Evolutionary conservation across 495 filamentous ascomycete species (phyloP).

Genomic region (Delitschia confertaspora): DNA sequence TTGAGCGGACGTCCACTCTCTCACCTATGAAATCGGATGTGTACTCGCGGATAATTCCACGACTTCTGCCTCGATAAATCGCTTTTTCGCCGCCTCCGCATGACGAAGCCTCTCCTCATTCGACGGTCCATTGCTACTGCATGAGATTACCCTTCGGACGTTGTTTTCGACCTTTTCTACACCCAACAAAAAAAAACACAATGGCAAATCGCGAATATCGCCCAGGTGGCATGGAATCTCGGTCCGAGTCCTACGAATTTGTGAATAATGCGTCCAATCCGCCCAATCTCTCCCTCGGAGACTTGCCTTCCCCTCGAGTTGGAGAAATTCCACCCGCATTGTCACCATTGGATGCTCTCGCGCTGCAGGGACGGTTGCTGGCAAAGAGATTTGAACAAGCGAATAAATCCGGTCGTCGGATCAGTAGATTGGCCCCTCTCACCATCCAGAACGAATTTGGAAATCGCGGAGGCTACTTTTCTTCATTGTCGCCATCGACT

Average conservation of each 20-base stretch:
- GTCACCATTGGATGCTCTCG: constrained; percentile 91
- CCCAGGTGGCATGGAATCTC: constrained; percentile 24
- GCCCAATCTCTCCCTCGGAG: constrained; percentile 18
- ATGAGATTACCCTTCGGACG: constrained; percentile 11
- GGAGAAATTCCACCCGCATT: constrained; percentile 86
- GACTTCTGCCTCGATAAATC: constrained; percentile 16
- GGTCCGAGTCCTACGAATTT: constrained; percentile 20
- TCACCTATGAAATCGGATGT: not conserved
- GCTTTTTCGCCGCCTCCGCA: constrained; percentile 15
- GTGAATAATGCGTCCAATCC: constrained; percentile 9
- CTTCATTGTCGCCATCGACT: constrained; percentile 44
- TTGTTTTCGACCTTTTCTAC: not conserved
- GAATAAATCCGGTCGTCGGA: constrained; percentile 54
- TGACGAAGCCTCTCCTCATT: constrained; percentile 11
- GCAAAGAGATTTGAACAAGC: constrained; percentile 80
- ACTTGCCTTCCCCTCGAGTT: constrained; percentile 33
- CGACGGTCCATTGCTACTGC: constrained; percentile 3
- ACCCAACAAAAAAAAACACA: not conserved
- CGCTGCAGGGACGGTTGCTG: constrained; percentile 75
- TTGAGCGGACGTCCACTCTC: not conserved
- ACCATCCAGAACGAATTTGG: constrained; percentile 69
- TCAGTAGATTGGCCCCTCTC: constrained; percentile 76
- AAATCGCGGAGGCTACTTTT: constrained; percentile 65
- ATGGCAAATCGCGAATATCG: constrained; percentile 23
- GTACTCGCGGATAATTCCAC: constrained; percentile 16